Evolutionary conservation across 208 protist species (phyloP).

Genomic region (Acanthamoeba triangularis): DNA sequence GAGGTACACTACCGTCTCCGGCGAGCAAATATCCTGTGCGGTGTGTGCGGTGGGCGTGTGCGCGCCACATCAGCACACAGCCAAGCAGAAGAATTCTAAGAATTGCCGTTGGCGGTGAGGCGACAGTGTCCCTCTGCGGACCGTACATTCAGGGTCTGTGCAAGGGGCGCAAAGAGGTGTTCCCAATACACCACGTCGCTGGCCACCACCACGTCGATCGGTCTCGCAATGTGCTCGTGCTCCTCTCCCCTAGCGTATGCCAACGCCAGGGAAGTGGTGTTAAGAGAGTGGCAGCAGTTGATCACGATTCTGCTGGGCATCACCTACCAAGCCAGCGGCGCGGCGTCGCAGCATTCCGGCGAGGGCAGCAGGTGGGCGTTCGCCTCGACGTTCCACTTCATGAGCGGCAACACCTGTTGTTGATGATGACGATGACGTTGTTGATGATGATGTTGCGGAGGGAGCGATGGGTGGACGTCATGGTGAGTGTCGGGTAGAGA

Average conservation of each 20-base stretch:
- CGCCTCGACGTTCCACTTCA: slow-evolving; percentile 29
- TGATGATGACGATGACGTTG: background rate
- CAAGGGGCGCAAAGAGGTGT: slow-evolving; percentile 46
- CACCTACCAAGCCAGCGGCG: slow-evolving; percentile 43
- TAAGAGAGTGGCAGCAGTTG: background rate
- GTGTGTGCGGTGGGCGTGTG: background rate
- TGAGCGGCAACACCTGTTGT: slow-evolving; percentile 17
- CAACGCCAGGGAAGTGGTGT: background rate
- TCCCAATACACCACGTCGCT: slow-evolving; percentile 68
- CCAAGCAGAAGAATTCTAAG: background rate
- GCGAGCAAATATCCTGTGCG: background rate
- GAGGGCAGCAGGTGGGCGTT: background rate
- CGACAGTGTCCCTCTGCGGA: background rate
- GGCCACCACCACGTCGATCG: slow-evolving; percentile 42
- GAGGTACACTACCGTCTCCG: slow-evolving; percentile 20
- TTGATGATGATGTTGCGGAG: background rate
- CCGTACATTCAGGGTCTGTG: background rate
- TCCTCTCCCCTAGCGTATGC: slow-evolving; percentile 2
- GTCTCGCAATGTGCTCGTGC: background rate
- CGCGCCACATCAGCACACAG: background rate
- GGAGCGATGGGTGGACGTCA: no score
- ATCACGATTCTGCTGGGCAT: background rate
- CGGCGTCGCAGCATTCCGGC: background rate
- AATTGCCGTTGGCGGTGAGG: background rate
- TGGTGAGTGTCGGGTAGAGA: background rate